Evolutionary conservation across 768 basidiomycete genomes (phyloP), one percentile per base, ranked within the genome.

Genomic region (Trametes sanguinea): DNA sequence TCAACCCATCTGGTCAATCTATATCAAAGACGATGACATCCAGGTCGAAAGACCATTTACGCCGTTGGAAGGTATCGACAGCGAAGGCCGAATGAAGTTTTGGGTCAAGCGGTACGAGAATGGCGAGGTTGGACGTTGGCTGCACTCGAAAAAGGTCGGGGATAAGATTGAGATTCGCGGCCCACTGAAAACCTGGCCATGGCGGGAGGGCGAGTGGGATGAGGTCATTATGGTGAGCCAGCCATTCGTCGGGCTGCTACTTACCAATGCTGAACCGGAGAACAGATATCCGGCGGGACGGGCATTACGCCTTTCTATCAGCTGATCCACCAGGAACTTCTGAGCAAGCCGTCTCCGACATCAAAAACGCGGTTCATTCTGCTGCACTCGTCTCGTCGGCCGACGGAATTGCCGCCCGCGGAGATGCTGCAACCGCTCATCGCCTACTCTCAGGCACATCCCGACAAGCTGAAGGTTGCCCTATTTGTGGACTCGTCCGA

Each of bases 41-140:
- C 92, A 94, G 73, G 89, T 94, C 35, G 92, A 94, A 69, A 76
- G 92, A 56, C 86, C 90, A 11, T 94, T 94, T 69, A 94, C 93
- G 4, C 92, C 92, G 4, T 75, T 94, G 51, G 79, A 85, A 63
- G 88, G 92, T 22, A 76, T 92, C 27, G 86, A 89, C 54, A 75
- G 80, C 55, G 70, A 85, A 10, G 90, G 91, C 0, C 76, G 78
- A 48, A 87, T 94, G 78, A 76, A 76, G 40, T 84, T 94, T 54
- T 94, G 92, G 92, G 79, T 94, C 8, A 94, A 93, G 75, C 84
- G 79, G 61, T 93, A 94, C 61, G 80, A 83, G 0, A 81, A 79
- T 51, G 92, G 92, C 42, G 90, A 94, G 76, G 91, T 94, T 37
- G 87, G 87, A 16, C 80, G 88, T 46, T 94, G 93, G 93, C 73